Conservation (phyloP, 257 asterid species). For the Cynanchum wilfordii region DNA sequence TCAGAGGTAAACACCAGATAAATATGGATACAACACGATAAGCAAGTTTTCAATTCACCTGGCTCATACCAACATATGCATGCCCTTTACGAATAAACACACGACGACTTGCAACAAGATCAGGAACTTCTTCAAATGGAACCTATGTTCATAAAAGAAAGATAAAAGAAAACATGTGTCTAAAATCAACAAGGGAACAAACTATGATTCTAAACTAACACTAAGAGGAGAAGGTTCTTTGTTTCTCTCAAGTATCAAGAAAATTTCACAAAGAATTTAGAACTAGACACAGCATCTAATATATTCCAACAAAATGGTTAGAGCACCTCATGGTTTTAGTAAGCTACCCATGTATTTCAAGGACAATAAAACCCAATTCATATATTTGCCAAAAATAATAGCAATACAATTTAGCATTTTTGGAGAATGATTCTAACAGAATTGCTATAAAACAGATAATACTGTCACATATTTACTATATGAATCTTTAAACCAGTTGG, state of each 20-base stretch:
- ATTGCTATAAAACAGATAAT: neutral
- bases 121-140: slow-evolving; percentile 96
- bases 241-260: neutral
- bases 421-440: neutral
- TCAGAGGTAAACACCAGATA: slow-evolving; percentile 13
- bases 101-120: slow-evolving; percentile 77
- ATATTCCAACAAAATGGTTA: neutral
- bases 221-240: neutral
- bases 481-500: neutral
- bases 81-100: slow-evolving; percentile 74
- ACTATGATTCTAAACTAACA: neutral
- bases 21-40: slow-evolving; percentile 15
- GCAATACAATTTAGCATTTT: neutral
- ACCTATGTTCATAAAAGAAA: slow-evolving; percentile 45
- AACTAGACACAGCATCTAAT: neutral
- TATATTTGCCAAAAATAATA: neutral
- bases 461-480: neutral
- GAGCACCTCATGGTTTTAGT: neutral
- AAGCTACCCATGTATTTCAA: neutral
- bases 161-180: slow-evolving; percentile 13
- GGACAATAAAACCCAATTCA: neutral
- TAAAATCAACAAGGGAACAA: slow-evolving; percentile 10
- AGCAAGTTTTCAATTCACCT: slow-evolving; percentile 43
- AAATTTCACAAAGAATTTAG: neutral
- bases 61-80: slow-evolving; percentile 86